Base-by-base conservation (phyloP, 2,329 filamentous ascomycete species). In the Cordyceps tenuipes region DNA sequence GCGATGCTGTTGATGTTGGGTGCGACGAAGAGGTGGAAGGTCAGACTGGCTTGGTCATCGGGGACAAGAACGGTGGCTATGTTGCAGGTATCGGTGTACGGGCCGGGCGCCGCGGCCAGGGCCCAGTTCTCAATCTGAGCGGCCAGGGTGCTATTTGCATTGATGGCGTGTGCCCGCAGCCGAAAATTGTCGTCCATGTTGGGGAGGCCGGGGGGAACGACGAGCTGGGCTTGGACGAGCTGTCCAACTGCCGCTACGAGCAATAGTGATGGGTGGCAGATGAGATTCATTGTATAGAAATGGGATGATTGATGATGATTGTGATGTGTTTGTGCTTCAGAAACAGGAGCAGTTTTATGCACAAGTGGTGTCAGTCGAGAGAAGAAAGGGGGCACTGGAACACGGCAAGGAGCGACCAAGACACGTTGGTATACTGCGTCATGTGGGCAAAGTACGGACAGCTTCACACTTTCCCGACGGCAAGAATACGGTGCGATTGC, bases 161-260 rank as follows among this genome's bases (percentile, higher is more conserved):
- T 17, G 5, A 34, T 29, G 7, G 50, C 15, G 36, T 60, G 57
- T 17, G 31, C 43, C 8, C 57, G 50, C 4, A 60, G 31, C 10
- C 31, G 34, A 17, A 60, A 60, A 23, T 60, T 60, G 17, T 50
- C 41, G 26, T 50, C 15, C 7, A 31, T 54, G 29, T 31, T 60
- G 3, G 57, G 57, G 17, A 55, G 26, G 43, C 44, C 44, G 7
- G 29, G 29, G 1, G 43, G 57, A 8, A 54, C 19, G 13, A 60
- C 49, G 1, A 60, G 50, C 31, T 60, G 57, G 43, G 26, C 44
- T 0, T 6, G 41, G 10, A 36, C 31, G 8, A 55, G 21, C 13
- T 19, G 41, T 17, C 9, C 41, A n/a, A 47, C 10, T n/a, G 39
- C 26, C 4, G 5, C 23, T 17, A 34, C 17, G 3, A 34, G 15